phyloP scores from a whole-genome alignment of 2,329 filamentous ascomycete genomes.

The Zymoseptoria pseudotritici region DNA sequence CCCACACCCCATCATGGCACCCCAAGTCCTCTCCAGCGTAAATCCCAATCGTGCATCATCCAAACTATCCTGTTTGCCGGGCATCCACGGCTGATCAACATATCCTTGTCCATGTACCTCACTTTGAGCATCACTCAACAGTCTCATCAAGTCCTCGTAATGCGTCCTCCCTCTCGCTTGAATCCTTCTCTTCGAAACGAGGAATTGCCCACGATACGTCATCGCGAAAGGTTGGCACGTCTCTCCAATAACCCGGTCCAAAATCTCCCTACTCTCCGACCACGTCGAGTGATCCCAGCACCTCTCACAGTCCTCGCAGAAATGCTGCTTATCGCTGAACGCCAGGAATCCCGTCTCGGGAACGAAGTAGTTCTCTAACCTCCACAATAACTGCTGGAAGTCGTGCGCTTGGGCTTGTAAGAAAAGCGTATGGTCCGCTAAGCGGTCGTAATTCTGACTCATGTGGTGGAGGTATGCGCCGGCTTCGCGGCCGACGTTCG shows the following conservation, averaged over 20 bases:
- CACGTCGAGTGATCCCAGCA: constrained; percentile 1
- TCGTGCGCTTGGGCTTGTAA: neutral
- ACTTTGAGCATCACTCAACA: neutral
- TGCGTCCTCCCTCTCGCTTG: neutral
- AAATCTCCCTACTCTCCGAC: neutral
- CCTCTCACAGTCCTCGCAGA: neutral
- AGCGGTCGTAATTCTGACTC: neutral
- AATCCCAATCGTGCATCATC: neutral
- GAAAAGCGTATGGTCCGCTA: neutral
- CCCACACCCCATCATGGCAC: neutral
- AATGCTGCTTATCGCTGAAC: neutral
- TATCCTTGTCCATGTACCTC: neutral
- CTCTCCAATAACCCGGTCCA: neutral
- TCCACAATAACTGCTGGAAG: neutral
- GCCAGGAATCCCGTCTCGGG: neutral
- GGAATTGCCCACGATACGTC: neutral
- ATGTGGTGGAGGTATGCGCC: neutral
- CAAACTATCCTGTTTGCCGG: neutral
- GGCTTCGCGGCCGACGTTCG: neutral
- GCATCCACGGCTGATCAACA: neutral
- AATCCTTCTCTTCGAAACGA: neutral
- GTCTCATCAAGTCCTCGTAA: neutral
- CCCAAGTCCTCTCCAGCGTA: neutral
- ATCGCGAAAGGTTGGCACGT: neutral
- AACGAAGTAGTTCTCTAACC: neutral